phyloP scores from a whole-genome alignment of 805 yeast species.

The Candida schatavii region DNA sequence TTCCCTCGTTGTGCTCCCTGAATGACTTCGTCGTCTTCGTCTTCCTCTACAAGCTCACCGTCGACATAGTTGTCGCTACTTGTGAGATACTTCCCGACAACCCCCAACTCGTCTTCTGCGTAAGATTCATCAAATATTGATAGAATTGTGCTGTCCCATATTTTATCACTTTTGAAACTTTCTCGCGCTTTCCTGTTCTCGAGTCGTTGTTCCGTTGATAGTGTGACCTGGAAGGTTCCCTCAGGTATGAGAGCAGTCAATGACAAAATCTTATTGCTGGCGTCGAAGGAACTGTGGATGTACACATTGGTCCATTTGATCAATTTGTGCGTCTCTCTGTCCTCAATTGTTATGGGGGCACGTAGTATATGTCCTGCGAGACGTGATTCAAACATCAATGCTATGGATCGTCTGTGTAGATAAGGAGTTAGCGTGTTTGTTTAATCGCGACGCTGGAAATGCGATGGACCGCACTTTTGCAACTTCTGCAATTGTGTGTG shows the following conservation, averaged over 20 bases:
- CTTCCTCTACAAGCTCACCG: conserved; percentile 21
- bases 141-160: conserved; percentile 17
- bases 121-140: conserved; percentile 16
- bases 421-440: too few relatives aligned
- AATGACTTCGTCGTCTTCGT: conserved; percentile 8
- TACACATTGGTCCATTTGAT: conserved; percentile 16
- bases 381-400: neutral
- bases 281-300: conserved; percentile 13
- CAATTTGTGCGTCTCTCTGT: conserved; percentile 8
- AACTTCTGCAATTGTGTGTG: too few relatives aligned
- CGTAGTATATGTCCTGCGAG: conserved; percentile 4
- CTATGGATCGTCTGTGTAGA: too few relatives aligned
- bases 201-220: conserved; percentile 9
- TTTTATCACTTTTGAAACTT: conserved; percentile 10
- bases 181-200: conserved; percentile 5
- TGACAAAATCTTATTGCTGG: conserved; percentile 9
- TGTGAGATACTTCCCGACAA: conserved; percentile 22
- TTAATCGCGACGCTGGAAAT: too few relatives aligned
- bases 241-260: conserved; percentile 18
- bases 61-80: conserved; percentile 20
- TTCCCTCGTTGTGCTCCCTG: neutral
- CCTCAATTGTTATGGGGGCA: conserved; percentile 18
- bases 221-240: conserved; percentile 17
- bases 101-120: conserved; percentile 11
- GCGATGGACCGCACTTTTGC: too few relatives aligned